phyloP scores from a whole-genome alignment of 495 filamentous ascomycete genomes.

The Penicillium angulare region DNA sequence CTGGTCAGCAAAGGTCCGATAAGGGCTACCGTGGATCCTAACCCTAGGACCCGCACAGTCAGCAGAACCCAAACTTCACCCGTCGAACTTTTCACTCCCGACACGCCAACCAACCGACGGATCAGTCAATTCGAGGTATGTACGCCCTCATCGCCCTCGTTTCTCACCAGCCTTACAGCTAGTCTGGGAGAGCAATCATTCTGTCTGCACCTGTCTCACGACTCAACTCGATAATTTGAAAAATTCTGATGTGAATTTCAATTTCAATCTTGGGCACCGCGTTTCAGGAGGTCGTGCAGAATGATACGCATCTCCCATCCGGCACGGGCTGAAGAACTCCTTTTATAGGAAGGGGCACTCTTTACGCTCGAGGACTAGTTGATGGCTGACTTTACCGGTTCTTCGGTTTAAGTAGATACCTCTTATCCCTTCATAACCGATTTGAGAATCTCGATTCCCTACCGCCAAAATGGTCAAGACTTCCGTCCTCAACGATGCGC shows the following conservation, averaged over 20 bases:
- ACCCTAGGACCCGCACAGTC: constrained; percentile 38
- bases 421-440: constrained; percentile 61
- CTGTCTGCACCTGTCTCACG: constrained; percentile 4
- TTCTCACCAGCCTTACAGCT: constrained; percentile 44
- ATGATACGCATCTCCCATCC: constrained; percentile 76
- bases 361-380: constrained; percentile 82
- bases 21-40: not conserved
- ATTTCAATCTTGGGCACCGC: too few relatives aligned
- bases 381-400: constrained; percentile 68
- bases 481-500: constrained; percentile 97
- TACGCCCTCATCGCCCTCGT: constrained; percentile 22
- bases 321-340: constrained; percentile 91
- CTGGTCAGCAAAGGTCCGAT: constrained; percentile 30
- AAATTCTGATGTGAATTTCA: too few relatives aligned
- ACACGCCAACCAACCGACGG: constrained; percentile 29
- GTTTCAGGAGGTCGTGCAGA: constrained; percentile 9
- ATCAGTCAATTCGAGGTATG: constrained; percentile 47
- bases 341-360: constrained; percentile 77
- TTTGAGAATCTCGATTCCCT: constrained; percentile 79
- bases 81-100: constrained; percentile 17
- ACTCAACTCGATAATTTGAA: too few relatives aligned
- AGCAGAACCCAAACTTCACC: constrained; percentile 13
- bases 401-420: constrained; percentile 59
- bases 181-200: constrained; percentile 52
- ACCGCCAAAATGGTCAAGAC: constrained; percentile 95